phyloP scores from a whole-genome alignment of 306 rosid species.

The Trifolium subterraneum region DNA sequence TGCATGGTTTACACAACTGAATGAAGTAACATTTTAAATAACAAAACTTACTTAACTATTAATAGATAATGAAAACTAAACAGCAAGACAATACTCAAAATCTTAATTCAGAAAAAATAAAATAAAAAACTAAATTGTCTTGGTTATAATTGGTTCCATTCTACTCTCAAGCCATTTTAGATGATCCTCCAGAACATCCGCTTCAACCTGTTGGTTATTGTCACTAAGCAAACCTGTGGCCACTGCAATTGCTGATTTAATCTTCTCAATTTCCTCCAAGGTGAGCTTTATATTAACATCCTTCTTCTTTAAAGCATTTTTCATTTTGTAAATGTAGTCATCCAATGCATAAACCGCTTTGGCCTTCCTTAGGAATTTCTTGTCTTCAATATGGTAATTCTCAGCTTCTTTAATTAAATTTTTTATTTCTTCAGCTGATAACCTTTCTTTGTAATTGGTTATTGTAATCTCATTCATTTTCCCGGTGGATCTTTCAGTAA shows the following conservation, averaged over 20 bases:
- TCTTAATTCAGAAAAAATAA: background rate
- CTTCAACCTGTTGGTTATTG: background rate
- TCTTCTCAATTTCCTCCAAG: background rate
- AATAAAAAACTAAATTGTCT: too few species aligned
- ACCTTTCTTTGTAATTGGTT: constrained; percentile 36
- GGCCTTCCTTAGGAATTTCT: constrained; percentile 45
- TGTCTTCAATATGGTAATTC: constrained; percentile 50
- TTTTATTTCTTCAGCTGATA: constrained; percentile 50
- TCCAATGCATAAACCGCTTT: constrained; percentile 45
- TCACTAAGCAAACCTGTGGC: background rate
- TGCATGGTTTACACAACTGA: too few species aligned
- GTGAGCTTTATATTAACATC: constrained; percentile 2
- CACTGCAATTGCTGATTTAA: background rate
- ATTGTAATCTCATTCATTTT: background rate
- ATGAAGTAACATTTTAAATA: too few species aligned
- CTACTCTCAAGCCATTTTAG: background rate
- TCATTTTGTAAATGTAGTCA: constrained; percentile 47
- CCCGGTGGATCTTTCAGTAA: background rate
- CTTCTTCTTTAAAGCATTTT: constrained; percentile 36
- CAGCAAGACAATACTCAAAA: too few species aligned
- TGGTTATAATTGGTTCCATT: background rate
- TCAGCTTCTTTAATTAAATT: constrained; percentile 52
- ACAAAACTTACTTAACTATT: too few species aligned
- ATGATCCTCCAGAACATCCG: background rate
- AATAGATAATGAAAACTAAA: too few species aligned